These are phyloP conservation scores for Pichia kluyveri DNA, from an alignment of 805 yeast genomes.

Conservation along the genomic window DNA sequence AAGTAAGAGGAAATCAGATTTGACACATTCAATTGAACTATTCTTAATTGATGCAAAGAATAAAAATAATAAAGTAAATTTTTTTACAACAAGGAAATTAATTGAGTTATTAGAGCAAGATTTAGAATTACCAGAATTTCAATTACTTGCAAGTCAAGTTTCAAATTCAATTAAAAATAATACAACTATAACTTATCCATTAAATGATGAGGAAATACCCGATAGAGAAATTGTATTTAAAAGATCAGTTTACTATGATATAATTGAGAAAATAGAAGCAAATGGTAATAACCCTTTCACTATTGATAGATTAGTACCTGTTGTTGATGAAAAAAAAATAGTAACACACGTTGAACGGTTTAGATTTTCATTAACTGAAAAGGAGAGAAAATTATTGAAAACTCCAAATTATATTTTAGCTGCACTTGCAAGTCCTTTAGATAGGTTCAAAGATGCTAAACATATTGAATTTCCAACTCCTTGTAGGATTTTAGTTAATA, in stretches of 20 bases:
- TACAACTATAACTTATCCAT: neutral
- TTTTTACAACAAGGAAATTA: constrained; percentile 36
- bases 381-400: constrained; percentile 33
- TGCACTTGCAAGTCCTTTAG: constrained; percentile 45
- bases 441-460: constrained; percentile 15
- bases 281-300: neutral
- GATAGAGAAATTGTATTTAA: neutral
- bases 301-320: neutral
- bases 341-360: neutral
- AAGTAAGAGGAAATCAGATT: constrained; percentile 2
- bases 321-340: constrained; percentile 8
- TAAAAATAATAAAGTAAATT: constrained; percentile 32
- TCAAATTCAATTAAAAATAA: neutral
- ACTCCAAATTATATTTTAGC: constrained; percentile 31
- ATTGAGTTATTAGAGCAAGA: constrained; percentile 28
- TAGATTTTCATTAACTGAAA: constrained; percentile 32
- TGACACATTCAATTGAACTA: constrained; percentile 3
- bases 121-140: constrained; percentile 2
- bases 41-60: constrained; percentile 4
- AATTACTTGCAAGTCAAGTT: neutral
- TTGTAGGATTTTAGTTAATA: constrained; percentile 58
- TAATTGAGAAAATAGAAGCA: neutral
- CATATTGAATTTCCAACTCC: constrained; percentile 62
- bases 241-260: neutral
- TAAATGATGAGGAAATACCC: neutral